phyloP scores from a whole-genome alignment of 495 filamentous ascomycete species.

The Thozetella sp. region DNA sequence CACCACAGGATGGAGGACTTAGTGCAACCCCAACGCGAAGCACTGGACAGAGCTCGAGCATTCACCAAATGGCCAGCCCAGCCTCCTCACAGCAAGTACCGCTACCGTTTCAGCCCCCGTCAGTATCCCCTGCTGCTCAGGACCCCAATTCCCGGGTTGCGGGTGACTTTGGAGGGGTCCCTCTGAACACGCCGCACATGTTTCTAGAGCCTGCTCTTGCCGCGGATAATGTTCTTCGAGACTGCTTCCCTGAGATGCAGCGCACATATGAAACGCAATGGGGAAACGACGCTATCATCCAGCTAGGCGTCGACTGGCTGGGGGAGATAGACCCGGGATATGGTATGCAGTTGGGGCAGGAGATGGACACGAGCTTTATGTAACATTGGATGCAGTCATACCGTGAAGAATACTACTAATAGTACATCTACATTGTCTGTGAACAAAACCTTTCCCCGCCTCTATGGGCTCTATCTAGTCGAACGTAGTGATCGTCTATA shows the following conservation, averaged over 20 bases:
- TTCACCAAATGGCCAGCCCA: not conserved
- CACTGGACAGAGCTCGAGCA: not conserved
- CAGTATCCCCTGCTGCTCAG: too few relatives aligned
- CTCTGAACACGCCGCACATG: not conserved
- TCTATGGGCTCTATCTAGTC: not conserved
- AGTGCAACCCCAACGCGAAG: not conserved
- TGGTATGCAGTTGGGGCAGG: not conserved
- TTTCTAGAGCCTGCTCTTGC: conserved; percentile 9
- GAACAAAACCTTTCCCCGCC: too few relatives aligned
- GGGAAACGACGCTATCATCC: conserved; percentile 19
- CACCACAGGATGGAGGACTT: too few relatives aligned
- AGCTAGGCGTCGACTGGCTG: conserved; percentile 25
- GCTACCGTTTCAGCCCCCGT: too few relatives aligned
- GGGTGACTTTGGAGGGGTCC: too few relatives aligned
- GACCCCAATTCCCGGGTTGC: too few relatives aligned
- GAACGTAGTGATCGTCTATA: conserved; percentile 4
- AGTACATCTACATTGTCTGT: too few relatives aligned
- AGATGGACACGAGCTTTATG: conserved; percentile 1
- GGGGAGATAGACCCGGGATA: conserved; percentile 20
- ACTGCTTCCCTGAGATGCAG: conserved; percentile 23
- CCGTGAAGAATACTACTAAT: too few relatives aligned
- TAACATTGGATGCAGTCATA: too few relatives aligned
- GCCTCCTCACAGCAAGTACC: not conserved
- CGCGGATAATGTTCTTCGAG: conserved; percentile 19
- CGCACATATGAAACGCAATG: conserved; percentile 9